Evolutionary conservation across 345 rosid species (phyloP), one percentile per base, ranked within the genome.

Genomic region (Rubroshorea leprosula): DNA sequence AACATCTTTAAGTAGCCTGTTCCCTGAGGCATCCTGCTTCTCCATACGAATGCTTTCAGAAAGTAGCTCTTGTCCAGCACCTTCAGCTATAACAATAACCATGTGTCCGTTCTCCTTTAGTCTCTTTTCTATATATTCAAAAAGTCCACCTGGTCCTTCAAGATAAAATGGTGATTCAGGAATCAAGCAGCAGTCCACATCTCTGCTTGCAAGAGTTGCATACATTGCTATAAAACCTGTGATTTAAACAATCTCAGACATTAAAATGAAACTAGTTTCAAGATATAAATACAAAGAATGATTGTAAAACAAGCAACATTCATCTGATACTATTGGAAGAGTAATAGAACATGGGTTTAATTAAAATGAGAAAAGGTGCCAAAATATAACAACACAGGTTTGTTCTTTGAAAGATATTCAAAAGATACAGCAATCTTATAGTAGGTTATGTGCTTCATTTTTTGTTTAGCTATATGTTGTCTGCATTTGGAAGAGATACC

Each of bases 101-200:
- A 80, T 80, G 66, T 83, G 84, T 7, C 78, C 82, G 19, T 72
- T 64, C 64, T 80, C 90, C 62, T 78, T 80, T 20, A 78, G 79
- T 22, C 76, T 61, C 51, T 20, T 64, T 60, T 70, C 80, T 29
- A 74, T 54, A 44, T 43, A 80, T 63, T 83, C 86, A 51, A 74
- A 71, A 25, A 83, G 79, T 43, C 90, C 90, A 31, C 86, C 80
- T 0, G 48, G 41, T 5, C 89, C 89, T 57, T 83, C 86, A 4
- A 83, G 82, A 75, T 76, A 78, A 58, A 83, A 83, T 23, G 90
- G 84, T 1, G 84, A 80, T 68, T 78, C 84, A 2, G 90, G 84
- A 47, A 83, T 80, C 66, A 83, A 69, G 68, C 86, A 80, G 52
- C 86, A 76, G 56, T 83, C 90, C 7, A 80, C 90, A 31, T 83